These are phyloP conservation scores for Myxozyma neglecta DNA, from an alignment of 805 yeast species.

Conservation along the genomic window DNA sequence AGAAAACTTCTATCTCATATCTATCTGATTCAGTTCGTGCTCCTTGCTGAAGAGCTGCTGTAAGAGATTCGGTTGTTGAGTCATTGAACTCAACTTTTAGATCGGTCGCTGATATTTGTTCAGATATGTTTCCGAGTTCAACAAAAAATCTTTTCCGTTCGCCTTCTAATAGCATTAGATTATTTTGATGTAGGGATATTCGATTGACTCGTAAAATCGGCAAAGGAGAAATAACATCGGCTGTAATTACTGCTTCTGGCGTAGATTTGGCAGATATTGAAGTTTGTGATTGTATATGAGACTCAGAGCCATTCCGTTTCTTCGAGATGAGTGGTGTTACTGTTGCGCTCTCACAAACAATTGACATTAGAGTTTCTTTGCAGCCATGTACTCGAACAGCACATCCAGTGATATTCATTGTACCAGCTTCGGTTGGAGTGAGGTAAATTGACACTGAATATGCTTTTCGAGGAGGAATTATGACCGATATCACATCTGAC, in stretches of 20 bases:
- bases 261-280: background rate
- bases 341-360: conserved; percentile 1
- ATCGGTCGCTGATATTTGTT: conserved; percentile 52
- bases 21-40: conserved; percentile 59
- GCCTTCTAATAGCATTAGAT: conserved; percentile 79
- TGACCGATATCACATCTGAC: conserved; percentile 23
- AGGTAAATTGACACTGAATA: conserved; percentile 24
- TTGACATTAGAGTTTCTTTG: conserved; percentile 43
- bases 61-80: conserved; percentile 67
- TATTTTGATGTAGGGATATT: conserved; percentile 48
- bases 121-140: conserved; percentile 57
- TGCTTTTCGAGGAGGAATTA: conserved; percentile 25
- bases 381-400: conserved; percentile 54
- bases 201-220: conserved; percentile 51
- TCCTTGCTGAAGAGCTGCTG: conserved; percentile 46
- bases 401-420: conserved; percentile 53
- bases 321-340: background rate
- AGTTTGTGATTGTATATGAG: conserved; percentile 11
- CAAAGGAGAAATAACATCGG: conserved; percentile 49
- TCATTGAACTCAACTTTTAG: conserved; percentile 67
- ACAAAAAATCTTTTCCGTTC: conserved; percentile 57
- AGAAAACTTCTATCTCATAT: conserved; percentile 71
- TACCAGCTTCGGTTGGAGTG: conserved; percentile 44
- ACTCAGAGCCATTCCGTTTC: conserved; percentile 15
- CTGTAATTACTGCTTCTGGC: conserved; percentile 36